Evolutionary conservation across 2,329 filamentous ascomycete species (phyloP), one percentile per base, ranked within the genome.

Genomic region (Xylaria polymorpha): DNA sequence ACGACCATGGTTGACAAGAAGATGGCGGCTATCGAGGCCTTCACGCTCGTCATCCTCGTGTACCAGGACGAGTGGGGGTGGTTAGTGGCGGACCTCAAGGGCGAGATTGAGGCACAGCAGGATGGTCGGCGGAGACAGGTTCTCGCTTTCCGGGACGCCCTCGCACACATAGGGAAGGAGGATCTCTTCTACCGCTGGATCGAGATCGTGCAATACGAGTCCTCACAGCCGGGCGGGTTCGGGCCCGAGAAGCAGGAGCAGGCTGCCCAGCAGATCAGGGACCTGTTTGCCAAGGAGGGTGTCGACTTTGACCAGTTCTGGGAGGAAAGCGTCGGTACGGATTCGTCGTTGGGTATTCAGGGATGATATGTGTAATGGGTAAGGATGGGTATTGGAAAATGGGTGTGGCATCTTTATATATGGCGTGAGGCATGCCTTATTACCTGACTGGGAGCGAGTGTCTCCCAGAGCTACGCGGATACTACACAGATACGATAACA

Each of bases 141-240:
- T 9, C 88, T 96, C 71, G 86, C 87, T 2, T 97, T 98, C 79
- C 90, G 93, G 74, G 91, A 96, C 51, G 89, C 90, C 22, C 85
- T 98, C 74, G 86, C 87, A 1, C 86, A 86, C 2, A 85, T 96
- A 80, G 94, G 92, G 51, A 97, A 97, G 81, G 94, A 97, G 79
- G 90, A 92, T 72, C 80, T 98, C 62, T 98, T 98, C 82, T 97
- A 92, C 82, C 89, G 91, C 64, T 97, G 94, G 94, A 92, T 97
- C 58, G 94, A 98, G 83, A 87, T 97, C 77, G 90, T 98, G 59
- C 94, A 98, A 81, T 97, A 90, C 76, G 94, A 97, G 81, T 91
- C 92, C 50, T 91, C 90, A 43, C 87, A 88, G 73, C 92, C 94
- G 0, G 93, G 91, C 20, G 93, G 92, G 0, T 97, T 97, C 77